These are phyloP conservation scores for Porcisia hertigi DNA, from an alignment of 208 protist genomes.

Conservation along the genomic window DNA sequence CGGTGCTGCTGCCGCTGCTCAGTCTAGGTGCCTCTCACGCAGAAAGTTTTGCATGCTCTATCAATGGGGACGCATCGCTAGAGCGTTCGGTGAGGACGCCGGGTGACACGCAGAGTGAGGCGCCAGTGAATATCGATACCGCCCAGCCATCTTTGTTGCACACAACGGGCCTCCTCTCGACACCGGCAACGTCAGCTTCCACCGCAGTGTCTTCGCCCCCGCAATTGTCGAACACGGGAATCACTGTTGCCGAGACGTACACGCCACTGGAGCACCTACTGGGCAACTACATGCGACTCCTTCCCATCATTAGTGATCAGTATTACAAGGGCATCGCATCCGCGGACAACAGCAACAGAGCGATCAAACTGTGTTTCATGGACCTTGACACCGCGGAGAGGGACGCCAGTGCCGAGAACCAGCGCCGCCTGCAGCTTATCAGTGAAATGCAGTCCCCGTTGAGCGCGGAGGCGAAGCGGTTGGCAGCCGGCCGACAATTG, in stretches of 20 bases:
- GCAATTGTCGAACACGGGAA: background rate
- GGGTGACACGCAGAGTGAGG: background rate
- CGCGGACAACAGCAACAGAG: conserved; percentile 22
- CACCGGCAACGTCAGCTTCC: background rate
- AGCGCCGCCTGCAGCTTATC: conserved; percentile 56
- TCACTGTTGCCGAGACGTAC: conserved; percentile 10
- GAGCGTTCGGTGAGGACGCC: background rate
- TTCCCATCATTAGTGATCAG: conserved; percentile 67
- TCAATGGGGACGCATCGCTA: background rate
- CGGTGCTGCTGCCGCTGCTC: conserved; percentile 6
- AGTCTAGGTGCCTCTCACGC: background rate
- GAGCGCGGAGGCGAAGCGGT: conserved; percentile 33
- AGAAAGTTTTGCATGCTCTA: background rate
- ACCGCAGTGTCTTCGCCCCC: background rate
- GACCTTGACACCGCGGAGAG: conserved; percentile 59
- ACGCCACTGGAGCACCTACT: conserved; percentile 36
- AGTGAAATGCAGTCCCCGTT: conserved; percentile 46
- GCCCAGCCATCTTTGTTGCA: background rate
- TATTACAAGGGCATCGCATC: conserved; percentile 55
- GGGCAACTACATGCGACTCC: conserved; percentile 47
- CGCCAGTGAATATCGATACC: background rate
- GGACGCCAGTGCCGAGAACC: conserved; percentile 60
- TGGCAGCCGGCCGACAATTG: conserved; percentile 36
- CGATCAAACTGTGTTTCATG: conserved; percentile 49
- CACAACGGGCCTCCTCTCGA: background rate